Evolutionary conservation across 1,284 basidiomycete species (phyloP).

Genomic region (Golubevia pallescens): DNA sequence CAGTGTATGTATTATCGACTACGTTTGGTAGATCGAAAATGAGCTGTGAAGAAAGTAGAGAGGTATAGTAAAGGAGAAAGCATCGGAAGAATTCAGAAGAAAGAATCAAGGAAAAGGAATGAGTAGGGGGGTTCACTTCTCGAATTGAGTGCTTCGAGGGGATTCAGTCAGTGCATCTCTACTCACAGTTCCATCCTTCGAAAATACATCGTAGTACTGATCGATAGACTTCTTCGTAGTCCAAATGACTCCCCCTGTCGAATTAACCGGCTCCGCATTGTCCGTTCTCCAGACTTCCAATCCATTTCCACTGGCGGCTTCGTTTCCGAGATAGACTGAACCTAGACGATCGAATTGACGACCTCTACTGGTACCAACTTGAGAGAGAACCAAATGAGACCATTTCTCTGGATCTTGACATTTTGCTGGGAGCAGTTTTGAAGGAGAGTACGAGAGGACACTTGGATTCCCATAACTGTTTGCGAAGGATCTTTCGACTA

Average conservation of each 20-base stretch:
- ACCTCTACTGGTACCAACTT: slow-evolving; percentile 22
- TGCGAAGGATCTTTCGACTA: slow-evolving; percentile 26
- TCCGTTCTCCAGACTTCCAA: slow-evolving; percentile 40
- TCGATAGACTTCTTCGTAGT: slow-evolving; percentile 26
- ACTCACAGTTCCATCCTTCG: slow-evolving; percentile 6
- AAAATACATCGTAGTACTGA: slow-evolving; percentile 29
- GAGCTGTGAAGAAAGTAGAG: no score
- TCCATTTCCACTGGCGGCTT: slow-evolving; percentile 16
- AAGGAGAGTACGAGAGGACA: slow-evolving; percentile 15
- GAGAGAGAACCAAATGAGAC: slow-evolving; percentile 24
- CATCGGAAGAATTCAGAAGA: no score
- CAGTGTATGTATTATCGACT: slow-evolving; percentile 36
- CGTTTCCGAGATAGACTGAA: slow-evolving; percentile 24
- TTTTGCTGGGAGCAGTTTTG: slow-evolving; percentile 3
- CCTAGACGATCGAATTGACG: slow-evolving; percentile 42
- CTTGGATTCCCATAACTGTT: slow-evolving; percentile 33
- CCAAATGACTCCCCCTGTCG: slow-evolving; percentile 24
- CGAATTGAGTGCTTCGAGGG: background rate
- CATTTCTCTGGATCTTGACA: slow-evolving; percentile 25
- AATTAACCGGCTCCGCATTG: slow-evolving; percentile 37
- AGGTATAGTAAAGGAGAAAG: background rate
- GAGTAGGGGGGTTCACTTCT: background rate
- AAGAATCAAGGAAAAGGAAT: background rate
- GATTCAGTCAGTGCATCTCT: background rate
- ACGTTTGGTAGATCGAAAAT: slow-evolving; percentile 44